phyloP scores from a whole-genome alignment of 2,329 filamentous ascomycete genomes.

The Monilinia vaccinii-corymbosi region DNA sequence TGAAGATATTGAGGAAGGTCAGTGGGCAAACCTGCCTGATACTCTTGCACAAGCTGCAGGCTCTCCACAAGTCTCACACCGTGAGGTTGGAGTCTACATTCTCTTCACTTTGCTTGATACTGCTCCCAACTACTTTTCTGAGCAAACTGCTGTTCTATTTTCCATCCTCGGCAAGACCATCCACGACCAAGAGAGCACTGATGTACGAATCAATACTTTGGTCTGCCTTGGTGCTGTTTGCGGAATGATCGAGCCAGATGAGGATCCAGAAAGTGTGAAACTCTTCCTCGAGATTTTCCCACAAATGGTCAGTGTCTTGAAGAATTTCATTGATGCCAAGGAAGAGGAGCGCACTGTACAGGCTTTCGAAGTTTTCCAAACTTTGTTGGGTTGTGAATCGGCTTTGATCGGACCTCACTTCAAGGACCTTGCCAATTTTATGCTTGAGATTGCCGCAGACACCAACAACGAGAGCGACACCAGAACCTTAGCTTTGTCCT shows the following conservation, averaged over 20 bases:
- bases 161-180: conserved; percentile 79
- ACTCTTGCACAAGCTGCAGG: conserved; percentile 72
- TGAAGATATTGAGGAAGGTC: conserved; percentile 75
- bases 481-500: conserved; percentile 81
- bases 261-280: conserved; percentile 64
- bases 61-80: conserved; percentile 64
- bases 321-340: conserved; percentile 66
- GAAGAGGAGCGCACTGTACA: conserved; percentile 86
- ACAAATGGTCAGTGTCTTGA: conserved; percentile 80
- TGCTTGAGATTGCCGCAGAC: conserved; percentile 78
- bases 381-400: conserved; percentile 81
- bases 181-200: conserved; percentile 78
- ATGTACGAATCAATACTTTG: conserved; percentile 92
- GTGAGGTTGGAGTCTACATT: conserved; percentile 88
- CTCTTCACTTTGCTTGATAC: conserved; percentile 87
- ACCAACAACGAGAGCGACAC: conserved; percentile 73
- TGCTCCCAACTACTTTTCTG: conserved; percentile 73
- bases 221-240: conserved; percentile 81
- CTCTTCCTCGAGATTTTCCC: conserved; percentile 76
- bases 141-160: conserved; percentile 73
- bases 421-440: conserved; percentile 83
- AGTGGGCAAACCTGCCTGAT: conserved; percentile 75
- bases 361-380: conserved; percentile 95
- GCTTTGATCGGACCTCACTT: conserved; percentile 77
- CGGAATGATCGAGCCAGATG: conserved; percentile 79